These are phyloP conservation scores for Exserohilum rostratum DNA, from an alignment of 2,329 filamentous ascomycete genomes.

Conservation along the genomic window DNA sequence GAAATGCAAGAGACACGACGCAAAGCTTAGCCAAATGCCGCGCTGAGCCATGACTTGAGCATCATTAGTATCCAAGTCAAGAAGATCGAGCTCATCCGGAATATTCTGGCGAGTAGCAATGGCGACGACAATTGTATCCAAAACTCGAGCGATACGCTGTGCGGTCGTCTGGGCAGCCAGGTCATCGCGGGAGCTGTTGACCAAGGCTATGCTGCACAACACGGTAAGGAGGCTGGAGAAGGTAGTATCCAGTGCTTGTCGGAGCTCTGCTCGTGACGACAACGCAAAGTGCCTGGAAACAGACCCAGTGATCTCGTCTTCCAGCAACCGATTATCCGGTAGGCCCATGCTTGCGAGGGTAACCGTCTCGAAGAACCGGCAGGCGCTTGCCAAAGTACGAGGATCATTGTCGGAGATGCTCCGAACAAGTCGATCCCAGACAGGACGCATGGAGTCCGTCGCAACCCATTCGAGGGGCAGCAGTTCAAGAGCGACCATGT, in stretches of 20 bases:
- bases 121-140: constrained; percentile 34
- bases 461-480: constrained; percentile 49
- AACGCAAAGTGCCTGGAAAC: constrained; percentile 29
- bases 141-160: constrained; percentile 26
- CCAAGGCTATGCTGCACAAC: constrained; percentile 41
- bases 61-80: constrained; percentile 31
- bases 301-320: constrained; percentile 24
- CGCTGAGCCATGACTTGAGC: constrained; percentile 39
- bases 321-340: constrained; percentile 30
- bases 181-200: constrained; percentile 29
- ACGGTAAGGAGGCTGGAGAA: constrained; percentile 45
- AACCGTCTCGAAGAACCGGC: constrained; percentile 40
- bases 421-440: constrained; percentile 45
- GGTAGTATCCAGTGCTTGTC: constrained; percentile 43
- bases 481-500: constrained; percentile 42
- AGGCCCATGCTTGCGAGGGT: constrained; percentile 38
- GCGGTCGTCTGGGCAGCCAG: constrained; percentile 17
- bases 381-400: constrained; percentile 32
- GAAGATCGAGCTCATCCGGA: constrained; percentile 27
- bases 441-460: constrained; percentile 41
- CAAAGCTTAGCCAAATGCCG: constrained; percentile 34
- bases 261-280: constrained; percentile 35
- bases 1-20: constrained; percentile 34
- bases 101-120: constrained; percentile 34
- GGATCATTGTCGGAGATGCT: constrained; percentile 38